Evolutionary conservation across 495 filamentous ascomycete species (phyloP).

Genomic region (Talaromyces stipitatus): DNA sequence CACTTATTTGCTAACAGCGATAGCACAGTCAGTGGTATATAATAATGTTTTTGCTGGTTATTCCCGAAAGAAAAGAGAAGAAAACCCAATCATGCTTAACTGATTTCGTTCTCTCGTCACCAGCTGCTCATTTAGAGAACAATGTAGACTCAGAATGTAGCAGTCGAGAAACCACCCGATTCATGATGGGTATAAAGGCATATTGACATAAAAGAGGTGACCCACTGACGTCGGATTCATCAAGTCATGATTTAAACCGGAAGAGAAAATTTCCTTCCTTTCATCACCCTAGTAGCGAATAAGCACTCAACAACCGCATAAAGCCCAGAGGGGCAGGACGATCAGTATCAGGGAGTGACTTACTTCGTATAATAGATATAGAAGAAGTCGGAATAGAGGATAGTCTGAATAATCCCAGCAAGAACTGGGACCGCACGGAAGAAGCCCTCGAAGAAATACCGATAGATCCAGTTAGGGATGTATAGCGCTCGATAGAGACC

Average conservation of each 20-base stretch:
- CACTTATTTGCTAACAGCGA: not conserved
- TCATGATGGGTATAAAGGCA: not conserved
- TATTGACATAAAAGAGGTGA: not conserved
- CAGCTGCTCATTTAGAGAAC: no score
- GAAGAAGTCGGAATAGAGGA: slow-evolving; percentile 98
- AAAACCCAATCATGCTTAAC: not conserved
- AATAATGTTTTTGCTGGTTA: not conserved
- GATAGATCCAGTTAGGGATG: slow-evolving; percentile 96
- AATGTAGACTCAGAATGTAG: no score
- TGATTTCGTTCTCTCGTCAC: not conserved
- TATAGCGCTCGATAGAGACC: slow-evolving; percentile 87
- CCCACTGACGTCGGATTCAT: not conserved
- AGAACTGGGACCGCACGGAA: slow-evolving; percentile 76
- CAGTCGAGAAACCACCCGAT: not conserved
- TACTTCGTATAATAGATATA: slow-evolving; percentile 98
- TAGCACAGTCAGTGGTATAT: not conserved
- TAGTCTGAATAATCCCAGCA: slow-evolving; percentile 85
- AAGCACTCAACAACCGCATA: slow-evolving; percentile 5
- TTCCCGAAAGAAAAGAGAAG: not conserved
- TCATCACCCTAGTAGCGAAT: slow-evolving; percentile 51
- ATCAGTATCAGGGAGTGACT: slow-evolving; percentile 15
- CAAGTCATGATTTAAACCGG: slow-evolving; percentile 54
- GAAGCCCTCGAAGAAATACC: slow-evolving; percentile 69
- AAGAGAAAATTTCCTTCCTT: slow-evolving; percentile 82
- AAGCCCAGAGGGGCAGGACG: slow-evolving; percentile 2